phyloP scores from a whole-genome alignment of 106 monocot genomes.

The Phalaenopsis equestris region DNA sequence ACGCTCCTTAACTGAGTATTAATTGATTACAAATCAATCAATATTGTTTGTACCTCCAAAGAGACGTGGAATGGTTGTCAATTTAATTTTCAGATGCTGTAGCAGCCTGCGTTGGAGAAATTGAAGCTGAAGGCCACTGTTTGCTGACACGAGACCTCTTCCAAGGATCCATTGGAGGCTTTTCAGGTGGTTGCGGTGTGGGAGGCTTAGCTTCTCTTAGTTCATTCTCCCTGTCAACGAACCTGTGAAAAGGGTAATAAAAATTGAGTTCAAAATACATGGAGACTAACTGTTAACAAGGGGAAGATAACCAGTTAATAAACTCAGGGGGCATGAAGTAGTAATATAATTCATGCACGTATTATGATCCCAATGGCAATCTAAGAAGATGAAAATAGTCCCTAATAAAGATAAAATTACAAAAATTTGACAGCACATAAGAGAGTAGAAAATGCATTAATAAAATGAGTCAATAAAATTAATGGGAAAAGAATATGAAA shows the following conservation, averaged over 20 bases:
- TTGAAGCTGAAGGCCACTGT: slow-evolving; percentile 90
- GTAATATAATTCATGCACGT: too few relatives aligned
- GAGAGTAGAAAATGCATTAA: neutral
- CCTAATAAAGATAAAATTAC: too few relatives aligned
- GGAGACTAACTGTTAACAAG: too few relatives aligned
- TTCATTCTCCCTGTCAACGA: slow-evolving; percentile 93
- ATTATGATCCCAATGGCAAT: too few relatives aligned
- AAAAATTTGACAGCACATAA: too few relatives aligned
- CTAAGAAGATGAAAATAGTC: too few relatives aligned
- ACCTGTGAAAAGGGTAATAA: slow-evolving; percentile 31
- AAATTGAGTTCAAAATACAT: neutral
- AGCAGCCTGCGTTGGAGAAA: slow-evolving; percentile 41
- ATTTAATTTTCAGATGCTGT: slow-evolving; percentile 30
- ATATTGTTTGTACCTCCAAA: neutral
- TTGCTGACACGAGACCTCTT: slow-evolving; percentile 49
- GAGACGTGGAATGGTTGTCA: neutral
- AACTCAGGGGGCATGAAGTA: neutral
- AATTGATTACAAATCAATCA: neutral
- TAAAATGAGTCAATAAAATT: neutral
- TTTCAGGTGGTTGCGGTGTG: slow-evolving; percentile 53
- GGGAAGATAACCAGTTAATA: neutral
- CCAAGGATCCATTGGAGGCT: slow-evolving; percentile 81
- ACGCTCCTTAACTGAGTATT: neutral
- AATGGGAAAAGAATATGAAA: neutral
- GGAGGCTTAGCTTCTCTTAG: slow-evolving; percentile 85